phyloP scores from a whole-genome alignment of 495 filamentous ascomycete genomes.

The Saxophila tyrrhenica region DNA sequence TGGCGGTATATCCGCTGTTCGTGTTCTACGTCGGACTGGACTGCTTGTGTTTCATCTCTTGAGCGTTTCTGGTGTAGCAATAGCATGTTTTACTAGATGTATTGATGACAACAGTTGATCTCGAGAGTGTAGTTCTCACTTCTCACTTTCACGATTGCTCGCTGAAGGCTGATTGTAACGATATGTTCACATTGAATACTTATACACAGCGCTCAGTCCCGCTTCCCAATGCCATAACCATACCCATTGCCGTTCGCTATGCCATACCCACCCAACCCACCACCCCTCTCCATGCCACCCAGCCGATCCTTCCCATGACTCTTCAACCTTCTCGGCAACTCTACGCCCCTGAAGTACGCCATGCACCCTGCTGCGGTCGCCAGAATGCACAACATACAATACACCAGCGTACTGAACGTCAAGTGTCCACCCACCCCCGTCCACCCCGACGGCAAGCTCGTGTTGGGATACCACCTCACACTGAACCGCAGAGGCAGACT shows the following conservation, averaged over 20 bases:
- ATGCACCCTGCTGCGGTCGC: constrained; percentile 43
- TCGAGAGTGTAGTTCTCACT: too few relatives aligned
- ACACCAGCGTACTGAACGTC: constrained; percentile 54
- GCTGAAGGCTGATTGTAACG: not conserved
- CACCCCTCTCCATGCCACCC: constrained; percentile 21
- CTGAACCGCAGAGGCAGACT: constrained; percentile 67
- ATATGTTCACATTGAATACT: not conserved
- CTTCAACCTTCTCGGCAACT: constrained; percentile 42
- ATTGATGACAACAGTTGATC: not conserved
- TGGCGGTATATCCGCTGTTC: constrained; percentile 89
- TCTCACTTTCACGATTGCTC: too few relatives aligned
- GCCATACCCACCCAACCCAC: constrained; percentile 29
- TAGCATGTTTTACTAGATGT: not conserved
- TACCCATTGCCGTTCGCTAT: constrained; percentile 22
- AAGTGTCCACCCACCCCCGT: constrained; percentile 54
- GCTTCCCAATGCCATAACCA: constrained; percentile 20
- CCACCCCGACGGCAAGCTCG: constrained; percentile 45
- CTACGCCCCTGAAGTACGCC: constrained; percentile 52
- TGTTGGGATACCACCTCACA: constrained; percentile 76
- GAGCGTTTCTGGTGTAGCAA: not conserved
- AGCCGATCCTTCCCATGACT: constrained; percentile 31
- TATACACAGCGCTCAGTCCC: constrained; percentile 11
- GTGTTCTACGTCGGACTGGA: constrained; percentile 93
- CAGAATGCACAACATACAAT: constrained; percentile 46
- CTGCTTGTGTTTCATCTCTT: constrained; percentile 94